A percentile compares a stretch with the other conserved stretches of the same genome.
Conservation (phyloP, 2,329 filamentous ascomycete species). For the Simplicillium aogashimaense region DNA sequence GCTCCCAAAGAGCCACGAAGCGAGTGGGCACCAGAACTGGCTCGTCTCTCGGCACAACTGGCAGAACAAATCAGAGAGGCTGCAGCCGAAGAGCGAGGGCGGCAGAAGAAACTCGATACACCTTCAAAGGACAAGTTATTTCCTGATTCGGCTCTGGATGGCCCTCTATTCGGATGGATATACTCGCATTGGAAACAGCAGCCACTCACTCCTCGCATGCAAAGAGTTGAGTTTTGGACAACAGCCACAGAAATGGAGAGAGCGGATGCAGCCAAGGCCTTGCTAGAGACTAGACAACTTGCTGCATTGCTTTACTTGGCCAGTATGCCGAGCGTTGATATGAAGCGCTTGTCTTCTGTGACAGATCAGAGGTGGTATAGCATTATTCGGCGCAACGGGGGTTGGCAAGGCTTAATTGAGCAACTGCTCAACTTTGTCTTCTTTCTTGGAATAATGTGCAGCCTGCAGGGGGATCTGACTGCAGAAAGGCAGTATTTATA, state of each 20-base stretch:
- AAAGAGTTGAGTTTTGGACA: slow-evolving; percentile 1
- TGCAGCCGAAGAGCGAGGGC: background rate
- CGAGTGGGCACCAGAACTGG: slow-evolving; percentile 3
- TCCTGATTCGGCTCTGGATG: slow-evolving; percentile 1
- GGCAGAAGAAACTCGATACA: background rate
- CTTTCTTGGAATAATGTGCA: background rate
- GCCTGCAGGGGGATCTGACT: background rate
- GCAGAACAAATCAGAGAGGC: background rate
- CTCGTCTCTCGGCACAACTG: background rate
- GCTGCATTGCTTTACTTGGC: background rate
- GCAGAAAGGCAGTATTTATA: background rate
- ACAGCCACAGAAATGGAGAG: background rate
- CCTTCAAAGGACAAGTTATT: slow-evolving; percentile 3
- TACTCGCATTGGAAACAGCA: background rate
- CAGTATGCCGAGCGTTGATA: background rate
- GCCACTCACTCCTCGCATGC: background rate
- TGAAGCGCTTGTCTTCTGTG: background rate
- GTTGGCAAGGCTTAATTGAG: slow-evolving; percentile 1
- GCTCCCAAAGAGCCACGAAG: background rate
- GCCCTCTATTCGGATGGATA: background rate
- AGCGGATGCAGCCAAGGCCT: background rate
- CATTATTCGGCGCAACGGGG: background rate
- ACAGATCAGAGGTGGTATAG: background rate
- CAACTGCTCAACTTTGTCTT: slow-evolving; percentile 1
- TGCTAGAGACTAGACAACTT: slow-evolving; percentile 2